These are phyloP conservation scores for Podila verticillata DNA, from an alignment of 192 early-diverging fungal genomes.

Conservation along the genomic window DNA sequence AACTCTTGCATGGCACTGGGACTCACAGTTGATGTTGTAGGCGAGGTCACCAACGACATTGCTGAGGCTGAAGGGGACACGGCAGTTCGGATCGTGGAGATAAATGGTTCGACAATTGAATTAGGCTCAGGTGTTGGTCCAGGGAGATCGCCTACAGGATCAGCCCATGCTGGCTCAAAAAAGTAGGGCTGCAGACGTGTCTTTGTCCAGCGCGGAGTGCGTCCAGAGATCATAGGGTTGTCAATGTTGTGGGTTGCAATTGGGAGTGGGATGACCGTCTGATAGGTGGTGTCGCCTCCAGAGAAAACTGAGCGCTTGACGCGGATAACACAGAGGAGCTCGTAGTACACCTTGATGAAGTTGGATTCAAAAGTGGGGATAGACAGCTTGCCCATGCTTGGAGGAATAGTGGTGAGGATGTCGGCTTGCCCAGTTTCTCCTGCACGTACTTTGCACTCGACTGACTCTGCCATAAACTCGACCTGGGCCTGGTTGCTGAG, in stretches of 20 bases:
- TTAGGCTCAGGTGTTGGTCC: neutral
- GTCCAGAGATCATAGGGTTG: slow-evolving; percentile 40
- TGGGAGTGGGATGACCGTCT: slow-evolving; percentile 29
- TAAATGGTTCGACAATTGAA: neutral
- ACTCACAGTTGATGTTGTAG: slow-evolving; percentile 3
- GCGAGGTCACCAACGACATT: slow-evolving; percentile 2
- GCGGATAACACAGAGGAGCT: slow-evolving; percentile 29
- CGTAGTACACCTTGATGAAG: slow-evolving; percentile 47
- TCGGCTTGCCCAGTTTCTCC: slow-evolving; percentile 43
- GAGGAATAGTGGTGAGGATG: slow-evolving; percentile 44
- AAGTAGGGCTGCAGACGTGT: slow-evolving; percentile 47
- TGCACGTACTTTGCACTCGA: slow-evolving; percentile 38
- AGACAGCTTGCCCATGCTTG: slow-evolving; percentile 17
- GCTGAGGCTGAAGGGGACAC: slow-evolving; percentile 19
- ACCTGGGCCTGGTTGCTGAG: slow-evolving; percentile 29
- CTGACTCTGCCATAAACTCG: slow-evolving; percentile 40
- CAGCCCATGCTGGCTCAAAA: slow-evolving; percentile 23
- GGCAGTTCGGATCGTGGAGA: neutral
- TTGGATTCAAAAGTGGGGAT: slow-evolving; percentile 51
- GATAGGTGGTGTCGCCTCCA: slow-evolving; percentile 37
- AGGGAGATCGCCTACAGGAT: slow-evolving; percentile 37
- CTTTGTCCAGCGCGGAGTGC: slow-evolving; percentile 47
- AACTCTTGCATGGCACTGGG: slow-evolving; percentile 41
- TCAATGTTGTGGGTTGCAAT: slow-evolving; percentile 48
- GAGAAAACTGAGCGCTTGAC: slow-evolving; percentile 45